Percentiles rank a stretch among this genome's conserved stretches.
Evolutionary conservation across 495 filamentous ascomycete species (phyloP).

Genomic region (Rhypophila decipiens): DNA sequence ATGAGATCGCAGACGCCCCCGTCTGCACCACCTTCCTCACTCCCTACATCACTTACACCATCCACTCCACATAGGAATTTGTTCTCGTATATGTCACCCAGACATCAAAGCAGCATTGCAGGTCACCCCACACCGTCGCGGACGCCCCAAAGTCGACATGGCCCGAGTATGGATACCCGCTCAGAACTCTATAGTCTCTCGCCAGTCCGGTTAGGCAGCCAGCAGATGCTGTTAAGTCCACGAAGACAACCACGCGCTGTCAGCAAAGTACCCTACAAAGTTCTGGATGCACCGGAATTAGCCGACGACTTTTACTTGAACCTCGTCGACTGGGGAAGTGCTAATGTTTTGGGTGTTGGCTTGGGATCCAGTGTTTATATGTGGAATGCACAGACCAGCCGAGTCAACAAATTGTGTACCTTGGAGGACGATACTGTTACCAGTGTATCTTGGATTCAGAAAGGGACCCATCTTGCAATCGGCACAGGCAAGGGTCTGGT

Average conservation of each 20-base stretch:
- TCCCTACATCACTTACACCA: constrained; percentile 69
- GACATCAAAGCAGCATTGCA: constrained; percentile 56
- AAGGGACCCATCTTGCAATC: constrained; percentile 91
- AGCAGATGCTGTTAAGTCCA: constrained; percentile 84
- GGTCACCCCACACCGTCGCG: constrained; percentile 78
- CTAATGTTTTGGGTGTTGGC: constrained; percentile 86
- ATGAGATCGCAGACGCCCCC: constrained; percentile 79
- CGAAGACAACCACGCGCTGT: constrained; percentile 82
- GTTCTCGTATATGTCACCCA: constrained; percentile 84
- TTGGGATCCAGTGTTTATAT: constrained; percentile 94
- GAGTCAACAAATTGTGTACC: constrained; percentile 88
- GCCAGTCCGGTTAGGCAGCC: constrained; percentile 81
- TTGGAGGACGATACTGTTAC: constrained; percentile 91
- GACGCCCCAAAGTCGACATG: constrained; percentile 82
- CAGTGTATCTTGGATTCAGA: constrained; percentile 94
- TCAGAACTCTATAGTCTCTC: constrained; percentile 93
- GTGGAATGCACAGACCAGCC: constrained; percentile 87
- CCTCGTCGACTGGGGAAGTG: constrained; percentile 95
- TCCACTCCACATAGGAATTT: constrained; percentile 96
- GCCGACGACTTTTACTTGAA: constrained; percentile 98
- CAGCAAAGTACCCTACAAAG: constrained; percentile 94
- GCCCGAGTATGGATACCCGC: constrained; percentile 73
- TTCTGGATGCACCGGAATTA: constrained; percentile 90
- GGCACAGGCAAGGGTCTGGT: constrained; percentile 90
- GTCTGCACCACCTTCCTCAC: constrained; percentile 46